Evolutionary conservation across 2,329 filamentous ascomycete genomes (phyloP), one percentile per base, ranked within the genome.

Genomic region (Aspergillus fumigatiaffinis): DNA sequence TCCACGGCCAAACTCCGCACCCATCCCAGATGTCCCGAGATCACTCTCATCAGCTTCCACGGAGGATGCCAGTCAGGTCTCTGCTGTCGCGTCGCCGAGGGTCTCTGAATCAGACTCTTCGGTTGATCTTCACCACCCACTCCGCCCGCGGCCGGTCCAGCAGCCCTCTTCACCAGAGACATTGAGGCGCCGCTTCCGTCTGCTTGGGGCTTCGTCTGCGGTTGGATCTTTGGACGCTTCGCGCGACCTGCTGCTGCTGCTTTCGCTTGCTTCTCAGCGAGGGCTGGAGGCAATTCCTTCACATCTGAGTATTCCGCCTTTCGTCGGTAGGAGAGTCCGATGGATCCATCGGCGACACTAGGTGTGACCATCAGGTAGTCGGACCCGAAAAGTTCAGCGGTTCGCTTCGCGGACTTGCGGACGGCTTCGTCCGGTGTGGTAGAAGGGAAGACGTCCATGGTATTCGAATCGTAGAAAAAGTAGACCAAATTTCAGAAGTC

Each of bases 11-110:
- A 78, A 64, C 85, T 85, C 60, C 92, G 84, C 61, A 99, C 94
- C 94, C 94, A 99, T 26, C 94, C 94, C 66, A 99, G 76, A 73
- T 97, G 94, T 17, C 95, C 94, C 0, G 92, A 96, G 63, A 99
- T 96, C 60, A 99, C 95, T 60, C 94, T 86, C 89, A 96, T 95
- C 59, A 97, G 82, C 82, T 97, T 97, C 94, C 95, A 99, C 12
- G 95, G 95, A 60, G 92, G 86, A 73, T 99, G 94, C 94, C 94
- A 99, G 57, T 97, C 89, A 0, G 95, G 95, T 73, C 88, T 91
- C 56, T 87, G 81, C 65, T 88, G 86, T 65, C 84, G 80, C 54
- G 87, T 83, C 44, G 74, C 74, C 17, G 83, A 84, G 46, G 87
- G 84, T 65, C 85, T 82, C 57, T 85, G 79, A 20, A 89, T 83